A percentile compares a stretch with the other conserved stretches of the same genome.
phyloP scores from a whole-genome alignment of 1,284 basidiomycete species.

The Ganoderma lingzhi region DNA sequence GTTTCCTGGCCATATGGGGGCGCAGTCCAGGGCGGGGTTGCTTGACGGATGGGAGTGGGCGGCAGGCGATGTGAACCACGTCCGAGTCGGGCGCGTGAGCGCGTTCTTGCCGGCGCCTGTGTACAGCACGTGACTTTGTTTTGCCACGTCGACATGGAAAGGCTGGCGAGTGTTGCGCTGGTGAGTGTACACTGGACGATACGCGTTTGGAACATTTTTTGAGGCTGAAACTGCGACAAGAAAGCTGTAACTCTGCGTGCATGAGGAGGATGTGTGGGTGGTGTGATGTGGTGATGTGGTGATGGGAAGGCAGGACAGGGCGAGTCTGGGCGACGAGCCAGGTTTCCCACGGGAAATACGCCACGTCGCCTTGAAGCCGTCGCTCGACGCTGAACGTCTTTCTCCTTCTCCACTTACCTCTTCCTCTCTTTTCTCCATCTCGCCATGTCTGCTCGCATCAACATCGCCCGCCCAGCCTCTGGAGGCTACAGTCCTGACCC shows the following conservation, averaged over 20 bases:
- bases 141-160: slow-evolving; percentile 8
- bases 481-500: slow-evolving; percentile 68
- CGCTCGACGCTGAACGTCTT: slow-evolving; percentile 10
- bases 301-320: slow-evolving; percentile 28
- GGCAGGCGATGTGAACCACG: slow-evolving; percentile 13
- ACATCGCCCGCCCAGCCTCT: slow-evolving; percentile 75
- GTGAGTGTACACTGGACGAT: neutral
- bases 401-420: slow-evolving; percentile 20
- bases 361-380: slow-evolving; percentile 40
- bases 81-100: slow-evolving; percentile 25
- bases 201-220: slow-evolving; percentile 14
- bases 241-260: neutral
- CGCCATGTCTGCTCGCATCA: slow-evolving; percentile 84
- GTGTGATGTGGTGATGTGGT: slow-evolving; percentile 32
- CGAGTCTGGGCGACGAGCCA: slow-evolving; percentile 19
- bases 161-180: neutral
- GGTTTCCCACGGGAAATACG: slow-evolving; percentile 41
- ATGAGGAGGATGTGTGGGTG: slow-evolving; percentile 21
- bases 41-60: neutral
- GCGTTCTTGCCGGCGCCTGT: slow-evolving; percentile 23
- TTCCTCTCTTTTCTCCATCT: slow-evolving; percentile 30
- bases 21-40: neutral
- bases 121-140: slow-evolving; percentile 18
- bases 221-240: slow-evolving; percentile 21
- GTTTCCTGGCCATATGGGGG: slow-evolving; percentile 34